Conservation (phyloP, 371 early-diverging fungal species). For the Apophysomyces elegans region DNA sequence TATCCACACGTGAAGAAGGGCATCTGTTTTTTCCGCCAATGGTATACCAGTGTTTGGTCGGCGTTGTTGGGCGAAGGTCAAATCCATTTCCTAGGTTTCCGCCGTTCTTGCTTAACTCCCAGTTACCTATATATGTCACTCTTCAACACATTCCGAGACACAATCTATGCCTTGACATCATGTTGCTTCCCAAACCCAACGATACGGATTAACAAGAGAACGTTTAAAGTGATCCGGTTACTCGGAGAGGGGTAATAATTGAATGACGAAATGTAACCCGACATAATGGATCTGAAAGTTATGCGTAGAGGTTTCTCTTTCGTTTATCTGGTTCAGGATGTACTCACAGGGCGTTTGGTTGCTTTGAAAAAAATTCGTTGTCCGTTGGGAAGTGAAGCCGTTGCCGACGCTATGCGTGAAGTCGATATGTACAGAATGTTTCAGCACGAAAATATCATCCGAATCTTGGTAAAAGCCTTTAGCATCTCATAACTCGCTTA, state of each 20-base stretch:
- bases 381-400: conserved; percentile 58
- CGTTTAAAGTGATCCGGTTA: conserved; percentile 58
- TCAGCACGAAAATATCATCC: conserved; percentile 69
- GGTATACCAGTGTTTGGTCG: too few relatives aligned
- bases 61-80: not conserved
- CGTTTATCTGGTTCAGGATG: conserved; percentile 70
- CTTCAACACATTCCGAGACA: conserved; percentile 37
- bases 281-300: not conserved
- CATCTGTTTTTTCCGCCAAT: too few relatives aligned
- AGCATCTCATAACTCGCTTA: not conserved
- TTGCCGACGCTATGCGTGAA: conserved; percentile 69
- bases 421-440: conserved; percentile 71
- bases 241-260: conserved; percentile 64
- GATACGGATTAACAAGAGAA: conserved; percentile 56
- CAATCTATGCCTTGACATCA: conserved; percentile 53
- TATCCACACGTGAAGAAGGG: too few relatives aligned
- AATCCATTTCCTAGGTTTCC: not conserved
- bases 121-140: conserved; percentile 21
- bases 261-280: too few relatives aligned
- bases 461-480: conserved; percentile 51
- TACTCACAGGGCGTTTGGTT: conserved; percentile 46
- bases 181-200: conserved; percentile 67
- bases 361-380: conserved; percentile 76
- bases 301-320: conserved; percentile 70
- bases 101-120: not conserved